Percentiles rank a stretch among this genome's conserved stretches.
Conservation (phyloP, 2,329 filamentous ascomycete species). For the Epichloe uncinata region DNA sequence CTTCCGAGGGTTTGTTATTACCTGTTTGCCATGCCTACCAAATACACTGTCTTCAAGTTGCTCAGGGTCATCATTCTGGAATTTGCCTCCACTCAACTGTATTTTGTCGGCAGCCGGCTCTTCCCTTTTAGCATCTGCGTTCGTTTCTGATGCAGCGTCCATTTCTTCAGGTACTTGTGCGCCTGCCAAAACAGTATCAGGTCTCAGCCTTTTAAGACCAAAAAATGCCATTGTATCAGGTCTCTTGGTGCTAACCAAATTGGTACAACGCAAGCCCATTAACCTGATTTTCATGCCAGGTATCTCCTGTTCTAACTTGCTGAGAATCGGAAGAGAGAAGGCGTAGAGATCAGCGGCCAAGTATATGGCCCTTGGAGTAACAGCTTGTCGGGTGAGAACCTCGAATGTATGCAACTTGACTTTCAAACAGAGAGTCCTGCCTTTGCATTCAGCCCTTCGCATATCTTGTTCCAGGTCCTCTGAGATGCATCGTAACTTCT, state of each 20-base stretch:
- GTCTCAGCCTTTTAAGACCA: conserved; percentile 36
- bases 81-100: background rate
- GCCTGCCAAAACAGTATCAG: conserved; percentile 7
- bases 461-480: conserved; percentile 82
- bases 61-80: background rate
- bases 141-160: conserved; percentile 18
- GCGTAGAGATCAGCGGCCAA: conserved; percentile 73
- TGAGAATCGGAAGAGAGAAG: conserved; percentile 67
- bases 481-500: conserved; percentile 68
- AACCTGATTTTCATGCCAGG: conserved; percentile 67
- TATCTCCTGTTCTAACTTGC: conserved; percentile 72
- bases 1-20: conserved; percentile 31
- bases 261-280: conserved; percentile 80
- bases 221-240: conserved; percentile 69
- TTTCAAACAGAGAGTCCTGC: conserved; percentile 82
- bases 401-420: conserved; percentile 92
- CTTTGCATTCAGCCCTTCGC: conserved; percentile 66
- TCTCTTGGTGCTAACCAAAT: conserved; percentile 77
- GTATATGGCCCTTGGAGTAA: conserved; percentile 57
- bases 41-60: background rate
- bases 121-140: conserved; percentile 43
- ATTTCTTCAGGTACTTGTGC: conserved; percentile 14
- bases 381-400: conserved; percentile 70
- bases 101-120: conserved; percentile 48
- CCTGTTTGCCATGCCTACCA: conserved; percentile 35